Percentiles rank a stretch among this genome's conserved stretches.
Evolutionary conservation across 2,329 filamentous ascomycete species (phyloP).

Genomic region (Kalmusia sp.): DNA sequence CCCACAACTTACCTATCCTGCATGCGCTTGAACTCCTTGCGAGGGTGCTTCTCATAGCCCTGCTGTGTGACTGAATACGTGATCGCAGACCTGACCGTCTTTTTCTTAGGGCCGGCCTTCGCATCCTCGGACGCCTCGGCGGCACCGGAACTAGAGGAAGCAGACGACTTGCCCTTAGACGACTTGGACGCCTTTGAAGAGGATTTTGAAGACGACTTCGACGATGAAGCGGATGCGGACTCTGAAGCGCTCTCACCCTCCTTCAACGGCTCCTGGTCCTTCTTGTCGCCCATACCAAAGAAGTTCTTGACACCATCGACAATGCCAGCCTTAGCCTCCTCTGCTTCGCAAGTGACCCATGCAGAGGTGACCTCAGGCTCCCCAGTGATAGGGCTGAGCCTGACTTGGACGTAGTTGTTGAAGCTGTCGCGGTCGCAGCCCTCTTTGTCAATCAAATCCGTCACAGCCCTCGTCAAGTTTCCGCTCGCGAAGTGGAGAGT

Average conservation of each 20-base stretch:
- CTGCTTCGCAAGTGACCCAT: slow-evolving; percentile 84
- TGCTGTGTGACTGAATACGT: slow-evolving; percentile 53
- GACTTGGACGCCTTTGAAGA: slow-evolving; percentile 48
- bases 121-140: slow-evolving; percentile 57
- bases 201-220: slow-evolving; percentile 46
- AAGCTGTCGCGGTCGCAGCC: slow-evolving; percentile 80
- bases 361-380: slow-evolving; percentile 80
- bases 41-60: slow-evolving; percentile 63
- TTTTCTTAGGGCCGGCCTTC: slow-evolving; percentile 54
- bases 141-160: slow-evolving; percentile 49
- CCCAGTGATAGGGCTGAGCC: slow-evolving; percentile 74
- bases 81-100: slow-evolving; percentile 60
- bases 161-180: slow-evolving; percentile 45
- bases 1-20: slow-evolving; percentile 59
- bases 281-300: slow-evolving; percentile 92
- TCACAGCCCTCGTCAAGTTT: slow-evolving; percentile 86
- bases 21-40: slow-evolving; percentile 65
- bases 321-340: slow-evolving; percentile 79
- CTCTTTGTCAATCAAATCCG: slow-evolving; percentile 77
- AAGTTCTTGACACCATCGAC: slow-evolving; percentile 96
- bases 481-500: slow-evolving; percentile 74
- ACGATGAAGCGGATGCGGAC: slow-evolving; percentile 53
- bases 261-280: slow-evolving; percentile 75
- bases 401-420: slow-evolving; percentile 78
- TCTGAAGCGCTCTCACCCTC: slow-evolving; percentile 54